Percentiles rank a stretch among this genome's conserved stretches.
Conservation (phyloP, 352 stramenopile genomes). For the Phytopythium litorale region DNA sequence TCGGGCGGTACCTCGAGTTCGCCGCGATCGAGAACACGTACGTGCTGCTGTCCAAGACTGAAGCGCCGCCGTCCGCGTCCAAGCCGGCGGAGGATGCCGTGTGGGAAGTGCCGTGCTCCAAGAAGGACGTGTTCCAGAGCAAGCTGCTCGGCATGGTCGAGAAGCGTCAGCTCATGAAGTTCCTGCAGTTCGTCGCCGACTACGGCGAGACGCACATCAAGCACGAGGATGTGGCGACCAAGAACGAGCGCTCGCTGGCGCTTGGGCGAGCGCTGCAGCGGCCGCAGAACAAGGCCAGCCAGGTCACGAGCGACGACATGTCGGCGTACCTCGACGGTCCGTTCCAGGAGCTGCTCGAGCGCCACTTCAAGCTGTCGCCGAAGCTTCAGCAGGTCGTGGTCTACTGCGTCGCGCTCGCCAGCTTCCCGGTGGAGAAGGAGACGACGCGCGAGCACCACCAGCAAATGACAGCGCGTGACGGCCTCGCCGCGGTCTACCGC, state of each 20-base stretch:
- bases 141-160: constrained; percentile 81
- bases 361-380: constrained; percentile 69
- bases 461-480: constrained; percentile 46
- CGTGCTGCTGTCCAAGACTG: constrained; percentile 42
- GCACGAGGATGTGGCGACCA: constrained; percentile 71
- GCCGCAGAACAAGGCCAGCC: constrained; percentile 84
- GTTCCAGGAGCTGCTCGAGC: constrained; percentile 65
- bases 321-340: constrained; percentile 41
- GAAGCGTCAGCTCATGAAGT: constrained; percentile 90
- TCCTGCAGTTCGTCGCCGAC: constrained; percentile 87
- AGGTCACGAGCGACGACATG: constrained; percentile 26
- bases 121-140: constrained; percentile 88
- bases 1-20: constrained; percentile 88
- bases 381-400: constrained; percentile 82
- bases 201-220: constrained; percentile 72
- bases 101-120: constrained; percentile 85
- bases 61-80: background rate
- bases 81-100: constrained; percentile 30
- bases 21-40: constrained; percentile 81
- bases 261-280: constrained; percentile 75
- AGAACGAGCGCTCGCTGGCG: constrained; percentile 81
- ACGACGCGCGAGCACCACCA: background rate
- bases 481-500: constrained; percentile 48
- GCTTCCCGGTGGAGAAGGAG: constrained; percentile 39
- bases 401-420: constrained; percentile 81